Percentiles rank a stretch among this genome's conserved stretches.
Conservation (phyloP, 148 eudicot species). For the Rhododendron ferrugineum region DNA sequence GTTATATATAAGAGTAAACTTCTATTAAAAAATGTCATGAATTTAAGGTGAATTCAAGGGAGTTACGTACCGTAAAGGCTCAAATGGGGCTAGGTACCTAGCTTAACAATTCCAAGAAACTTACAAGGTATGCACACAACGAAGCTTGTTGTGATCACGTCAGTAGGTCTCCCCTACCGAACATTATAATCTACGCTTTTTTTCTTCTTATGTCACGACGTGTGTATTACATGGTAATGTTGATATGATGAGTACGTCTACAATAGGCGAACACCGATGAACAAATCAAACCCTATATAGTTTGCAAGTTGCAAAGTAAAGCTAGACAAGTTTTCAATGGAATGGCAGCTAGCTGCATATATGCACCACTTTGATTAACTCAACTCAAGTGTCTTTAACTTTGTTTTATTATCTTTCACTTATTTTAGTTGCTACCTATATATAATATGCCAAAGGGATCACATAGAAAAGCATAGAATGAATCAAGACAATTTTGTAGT, state of each 20-base stretch:
- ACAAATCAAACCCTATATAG: background rate
- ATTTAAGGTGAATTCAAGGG: background rate
- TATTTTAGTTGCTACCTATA: background rate
- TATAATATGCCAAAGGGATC: background rate
- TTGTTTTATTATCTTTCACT: background rate
- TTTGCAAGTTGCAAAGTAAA: background rate
- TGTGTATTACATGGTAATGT: background rate
- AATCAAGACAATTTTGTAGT: background rate
- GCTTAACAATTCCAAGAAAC: background rate
- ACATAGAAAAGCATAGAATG: background rate
- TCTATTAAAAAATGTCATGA: background rate
- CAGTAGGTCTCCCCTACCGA: background rate
- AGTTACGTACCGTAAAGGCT: no score
- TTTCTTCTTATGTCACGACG: background rate
- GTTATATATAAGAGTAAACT: background rate
- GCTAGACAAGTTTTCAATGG: background rate
- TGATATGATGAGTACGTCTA: background rate
- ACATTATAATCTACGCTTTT: background rate
- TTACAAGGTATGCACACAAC: background rate
- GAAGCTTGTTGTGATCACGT: background rate
- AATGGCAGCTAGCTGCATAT: background rate
- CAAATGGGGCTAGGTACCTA: background rate
- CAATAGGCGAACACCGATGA: background rate
- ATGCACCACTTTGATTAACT: background rate
- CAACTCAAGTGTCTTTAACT: background rate